Percentiles rank a stretch among this genome's conserved stretches.
phyloP scores from a whole-genome alignment of 768 basidiomycete species.

The Suillus tomentosus region DNA sequence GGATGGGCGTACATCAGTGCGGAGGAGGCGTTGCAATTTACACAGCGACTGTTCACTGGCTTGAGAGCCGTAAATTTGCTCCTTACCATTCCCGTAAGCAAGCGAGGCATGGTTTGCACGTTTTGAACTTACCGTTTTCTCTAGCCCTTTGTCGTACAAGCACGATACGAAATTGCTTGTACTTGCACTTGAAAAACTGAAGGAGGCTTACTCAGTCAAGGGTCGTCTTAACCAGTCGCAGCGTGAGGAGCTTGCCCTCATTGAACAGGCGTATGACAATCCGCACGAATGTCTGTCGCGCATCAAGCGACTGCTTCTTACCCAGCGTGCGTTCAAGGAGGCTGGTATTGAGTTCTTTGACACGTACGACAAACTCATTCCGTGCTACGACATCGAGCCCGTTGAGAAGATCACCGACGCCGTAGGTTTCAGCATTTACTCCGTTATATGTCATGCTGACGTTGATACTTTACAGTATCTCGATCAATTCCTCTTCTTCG shows the following conservation, averaged over 20 bases:
- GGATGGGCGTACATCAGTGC: slow-evolving; percentile 98
- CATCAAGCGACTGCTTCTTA: slow-evolving; percentile 95
- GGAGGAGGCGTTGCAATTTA: slow-evolving; percentile 98
- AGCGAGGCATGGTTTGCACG: slow-evolving; percentile 1
- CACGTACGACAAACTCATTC: slow-evolving; percentile 97
- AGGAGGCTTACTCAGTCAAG: slow-evolving; percentile 98
- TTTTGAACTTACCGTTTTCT: slow-evolving; percentile 11
- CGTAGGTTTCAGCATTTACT: slow-evolving; percentile 42
- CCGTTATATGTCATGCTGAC: slow-evolving; percentile 18
- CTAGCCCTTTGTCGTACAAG: slow-evolving; percentile 92
- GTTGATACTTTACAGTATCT: slow-evolving; percentile 63
- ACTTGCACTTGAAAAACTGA: slow-evolving; percentile 94
- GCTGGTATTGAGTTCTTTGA: slow-evolving; percentile 97
- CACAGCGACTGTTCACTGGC: slow-evolving; percentile 98
- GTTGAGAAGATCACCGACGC: slow-evolving; percentile 99
- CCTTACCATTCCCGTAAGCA: slow-evolving; percentile 94
- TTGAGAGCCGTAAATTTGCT: slow-evolving; percentile 96
- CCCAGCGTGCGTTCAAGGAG: slow-evolving; percentile 99
- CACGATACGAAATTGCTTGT: slow-evolving; percentile 98
- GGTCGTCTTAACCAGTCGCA: slow-evolving; percentile 97
- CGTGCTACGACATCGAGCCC: slow-evolving; percentile 98
- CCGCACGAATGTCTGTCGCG: slow-evolving; percentile 98
- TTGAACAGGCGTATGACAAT: slow-evolving; percentile 99
- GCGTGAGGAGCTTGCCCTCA: slow-evolving; percentile 95
- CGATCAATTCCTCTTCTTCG: slow-evolving; percentile 98